Evolutionary conservation across 345 rosid species (phyloP).

Genomic region (Laguncularia racemosa): DNA sequence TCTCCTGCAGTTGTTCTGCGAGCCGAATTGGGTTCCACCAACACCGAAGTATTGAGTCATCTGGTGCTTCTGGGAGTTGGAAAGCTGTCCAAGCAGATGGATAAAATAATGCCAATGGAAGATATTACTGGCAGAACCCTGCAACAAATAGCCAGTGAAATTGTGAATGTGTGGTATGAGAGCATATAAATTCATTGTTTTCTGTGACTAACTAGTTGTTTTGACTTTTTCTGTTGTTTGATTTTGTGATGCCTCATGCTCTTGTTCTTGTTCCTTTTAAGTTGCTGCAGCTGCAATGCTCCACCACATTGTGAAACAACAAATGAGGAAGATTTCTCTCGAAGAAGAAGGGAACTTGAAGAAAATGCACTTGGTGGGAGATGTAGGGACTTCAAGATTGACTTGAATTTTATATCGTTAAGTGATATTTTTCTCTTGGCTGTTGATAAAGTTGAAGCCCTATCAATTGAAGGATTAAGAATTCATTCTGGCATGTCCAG

Average conservation of each 20-base stretch:
- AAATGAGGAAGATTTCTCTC: constrained; percentile 5
- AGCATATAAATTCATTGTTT: background rate
- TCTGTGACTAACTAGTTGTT: background rate
- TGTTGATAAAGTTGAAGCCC: constrained; percentile 43
- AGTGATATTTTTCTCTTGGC: constrained; percentile 34
- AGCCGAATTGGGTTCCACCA: constrained; percentile 49
- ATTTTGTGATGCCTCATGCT: background rate
- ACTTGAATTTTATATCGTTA: constrained; percentile 21
- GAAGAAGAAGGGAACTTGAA: constrained; percentile 11
- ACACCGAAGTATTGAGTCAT: constrained; percentile 34
- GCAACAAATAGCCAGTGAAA: constrained; percentile 35
- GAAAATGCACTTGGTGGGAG: constrained; percentile 8
- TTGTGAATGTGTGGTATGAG: background rate
- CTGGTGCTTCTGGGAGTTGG: constrained; percentile 44
- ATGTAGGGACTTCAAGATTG: constrained; percentile 9
- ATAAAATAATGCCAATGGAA: constrained; percentile 58
- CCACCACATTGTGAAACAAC: constrained; percentile 8
- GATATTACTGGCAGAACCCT: constrained; percentile 53
- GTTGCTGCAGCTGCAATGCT: constrained; percentile 19
- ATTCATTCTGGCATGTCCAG: constrained; percentile 60
- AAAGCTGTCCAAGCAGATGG: constrained; percentile 28
- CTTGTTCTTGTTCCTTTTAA: constrained; percentile 1
- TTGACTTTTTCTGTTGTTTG: background rate
- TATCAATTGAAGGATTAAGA: constrained; percentile 54
- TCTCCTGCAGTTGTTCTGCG: constrained; percentile 49